Percentiles rank a stretch among this genome's conserved stretches.
phyloP scores from a whole-genome alignment of 371 early-diverging fungal genomes.

The Zopfochytrium polystomum region DNA sequence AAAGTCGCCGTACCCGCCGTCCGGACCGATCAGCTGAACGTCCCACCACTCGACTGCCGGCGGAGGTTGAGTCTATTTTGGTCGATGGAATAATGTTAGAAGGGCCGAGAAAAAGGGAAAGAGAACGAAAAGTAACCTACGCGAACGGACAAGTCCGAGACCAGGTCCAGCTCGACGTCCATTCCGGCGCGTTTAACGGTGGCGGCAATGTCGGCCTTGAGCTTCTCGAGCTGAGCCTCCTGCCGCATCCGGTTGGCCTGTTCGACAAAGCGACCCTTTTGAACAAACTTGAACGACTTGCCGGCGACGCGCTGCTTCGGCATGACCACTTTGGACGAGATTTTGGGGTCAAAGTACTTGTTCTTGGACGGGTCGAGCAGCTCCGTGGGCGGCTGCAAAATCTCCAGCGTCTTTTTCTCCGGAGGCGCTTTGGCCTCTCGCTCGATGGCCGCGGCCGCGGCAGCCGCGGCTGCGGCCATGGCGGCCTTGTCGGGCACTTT shows the following conservation, averaged over 20 bases:
- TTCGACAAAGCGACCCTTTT: conserved; percentile 76
- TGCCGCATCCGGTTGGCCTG: conserved; percentile 74
- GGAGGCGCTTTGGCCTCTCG: conserved; percentile 2
- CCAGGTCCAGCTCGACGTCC: conserved; percentile 75
- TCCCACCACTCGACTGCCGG: conserved; percentile 97
- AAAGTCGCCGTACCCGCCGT: conserved; percentile 69
- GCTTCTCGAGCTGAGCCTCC: conserved; percentile 70
- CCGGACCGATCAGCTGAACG: conserved; percentile 66
- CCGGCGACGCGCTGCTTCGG: conserved; percentile 50
- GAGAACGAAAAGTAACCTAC: conserved; percentile 41
- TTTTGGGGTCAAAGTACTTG: conserved; percentile 78
- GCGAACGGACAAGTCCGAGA: conserved; percentile 65
- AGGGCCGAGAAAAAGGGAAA: background rate
- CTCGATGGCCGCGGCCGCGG: conserved; percentile 13
- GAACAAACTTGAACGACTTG: conserved; percentile 66
- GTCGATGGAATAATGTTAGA: background rate
- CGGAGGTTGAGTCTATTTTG: conserved; percentile 57
- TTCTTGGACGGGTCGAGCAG: conserved; percentile 71
- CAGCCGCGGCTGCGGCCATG: conserved; percentile 9
- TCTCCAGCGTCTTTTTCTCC: conserved; percentile 38
- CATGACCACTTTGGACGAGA: conserved; percentile 52
- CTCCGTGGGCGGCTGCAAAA: conserved; percentile 33
- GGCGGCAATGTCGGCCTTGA: conserved; percentile 81
- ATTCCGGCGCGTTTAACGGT: conserved; percentile 77
- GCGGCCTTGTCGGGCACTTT: background rate